Percentiles rank a stretch among this genome's conserved stretches.
Conservation (phyloP, 2,329 filamentous ascomycete species). For the Fusarium austroafricanum region DNA sequence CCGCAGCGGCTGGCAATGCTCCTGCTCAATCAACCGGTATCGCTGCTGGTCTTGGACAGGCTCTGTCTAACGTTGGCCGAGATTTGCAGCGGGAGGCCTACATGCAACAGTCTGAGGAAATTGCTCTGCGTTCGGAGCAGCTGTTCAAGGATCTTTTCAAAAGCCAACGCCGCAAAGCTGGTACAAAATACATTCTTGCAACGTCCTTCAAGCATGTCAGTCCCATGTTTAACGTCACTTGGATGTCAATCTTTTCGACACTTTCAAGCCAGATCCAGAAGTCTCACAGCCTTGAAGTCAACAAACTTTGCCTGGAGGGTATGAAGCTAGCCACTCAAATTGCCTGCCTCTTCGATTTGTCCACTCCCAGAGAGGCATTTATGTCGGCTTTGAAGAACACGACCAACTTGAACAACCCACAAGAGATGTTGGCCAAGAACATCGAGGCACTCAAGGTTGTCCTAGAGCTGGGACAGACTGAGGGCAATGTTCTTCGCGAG, state of each 20-base stretch:
- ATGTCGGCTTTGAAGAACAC: slow-evolving; percentile 92
- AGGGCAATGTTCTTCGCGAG: slow-evolving; percentile 87
- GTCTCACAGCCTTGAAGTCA: slow-evolving; percentile 90
- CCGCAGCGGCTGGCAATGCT: slow-evolving; percentile 78
- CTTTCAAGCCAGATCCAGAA: slow-evolving; percentile 94
- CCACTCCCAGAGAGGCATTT: slow-evolving; percentile 94
- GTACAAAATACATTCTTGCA: slow-evolving; percentile 86
- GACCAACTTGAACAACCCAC: slow-evolving; percentile 94
- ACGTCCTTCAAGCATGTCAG: slow-evolving; percentile 95
- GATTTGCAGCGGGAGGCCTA: slow-evolving; percentile 94
- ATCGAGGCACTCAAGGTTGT: slow-evolving; percentile 93
- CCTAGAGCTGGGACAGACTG: slow-evolving; percentile 90
- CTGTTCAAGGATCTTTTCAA: slow-evolving; percentile 94
- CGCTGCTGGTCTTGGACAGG: slow-evolving; percentile 86
- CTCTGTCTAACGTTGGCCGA: slow-evolving; percentile 89
- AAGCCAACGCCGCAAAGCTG: slow-evolving; percentile 81
- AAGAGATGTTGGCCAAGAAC: slow-evolving; percentile 96
- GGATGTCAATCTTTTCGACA: slow-evolving; percentile 99
- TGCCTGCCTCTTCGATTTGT: slow-evolving; percentile 90
- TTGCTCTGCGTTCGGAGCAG: slow-evolving; percentile 78
- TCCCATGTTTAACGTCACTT: slow-evolving; percentile 98
- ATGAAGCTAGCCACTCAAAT: slow-evolving; percentile 95
- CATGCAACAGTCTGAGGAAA: slow-evolving; percentile 94
- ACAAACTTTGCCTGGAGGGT: slow-evolving; percentile 92
- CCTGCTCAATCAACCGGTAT: slow-evolving; percentile 74